These are phyloP conservation scores for Lathyrus oleraceus DNA, from an alignment of 306 rosid genomes.

Conservation along the genomic window DNA sequence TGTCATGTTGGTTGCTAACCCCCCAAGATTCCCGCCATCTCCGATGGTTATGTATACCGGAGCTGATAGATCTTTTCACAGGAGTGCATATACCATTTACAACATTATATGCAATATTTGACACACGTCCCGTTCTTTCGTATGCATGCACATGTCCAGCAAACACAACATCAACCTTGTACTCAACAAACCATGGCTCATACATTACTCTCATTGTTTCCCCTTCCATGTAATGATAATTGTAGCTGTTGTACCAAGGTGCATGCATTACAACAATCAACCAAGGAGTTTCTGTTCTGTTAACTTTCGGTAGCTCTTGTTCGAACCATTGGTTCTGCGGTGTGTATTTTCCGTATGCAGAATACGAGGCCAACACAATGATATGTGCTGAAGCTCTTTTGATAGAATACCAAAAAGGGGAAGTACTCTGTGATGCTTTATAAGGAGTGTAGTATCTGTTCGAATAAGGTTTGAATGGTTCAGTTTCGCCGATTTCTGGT, in stretches of 20 bases:
- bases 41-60: constrained; percentile 89
- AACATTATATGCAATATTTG: constrained; percentile 69
- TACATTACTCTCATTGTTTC: constrained; percentile 84
- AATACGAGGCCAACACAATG: constrained; percentile 74
- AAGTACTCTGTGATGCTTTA: constrained; percentile 57
- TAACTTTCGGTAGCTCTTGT: constrained; percentile 61
- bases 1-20: constrained; percentile 76
- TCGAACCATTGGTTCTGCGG: constrained; percentile 82
- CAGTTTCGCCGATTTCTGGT: constrained; percentile 53
- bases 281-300: constrained; percentile 86
- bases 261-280: constrained; percentile 76
- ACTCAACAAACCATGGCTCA: constrained; percentile 66
- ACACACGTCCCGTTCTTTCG: constrained; percentile 75
- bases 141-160: constrained; percentile 96
- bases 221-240: constrained; percentile 86
- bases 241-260: constrained; percentile 74
- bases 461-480: constrained; percentile 4
- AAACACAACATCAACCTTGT: constrained; percentile 81
- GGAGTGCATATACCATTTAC: constrained; percentile 71
- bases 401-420: constrained; percentile 84
- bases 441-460: constrained; percentile 62
- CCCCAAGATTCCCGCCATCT: constrained; percentile 89
- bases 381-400: constrained; percentile 85
- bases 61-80: constrained; percentile 66
- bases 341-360: constrained; percentile 80